A percentile compares a stretch with the other conserved stretches of the same genome.
These are phyloP conservation scores for Mycena galopus DNA, from an alignment of 768 basidiomycete genomes.

Conservation along the genomic window DNA sequence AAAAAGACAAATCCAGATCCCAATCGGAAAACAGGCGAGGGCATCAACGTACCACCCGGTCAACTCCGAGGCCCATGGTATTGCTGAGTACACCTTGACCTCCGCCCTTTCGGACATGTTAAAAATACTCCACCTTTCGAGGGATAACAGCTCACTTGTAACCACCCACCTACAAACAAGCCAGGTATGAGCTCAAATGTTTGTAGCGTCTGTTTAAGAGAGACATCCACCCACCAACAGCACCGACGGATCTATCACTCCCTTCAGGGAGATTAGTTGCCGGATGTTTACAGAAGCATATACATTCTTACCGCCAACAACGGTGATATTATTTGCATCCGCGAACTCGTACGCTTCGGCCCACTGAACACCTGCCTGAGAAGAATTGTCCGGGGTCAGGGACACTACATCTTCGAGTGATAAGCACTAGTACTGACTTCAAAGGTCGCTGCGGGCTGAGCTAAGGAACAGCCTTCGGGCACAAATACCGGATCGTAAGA, in stretches of 20 bases:
- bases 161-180: conserved; percentile 11
- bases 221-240: no score
- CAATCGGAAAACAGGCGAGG: not conserved
- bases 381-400: not conserved
- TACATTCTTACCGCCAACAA: conserved; percentile 54
- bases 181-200: no score
- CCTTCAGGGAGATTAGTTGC: conserved; percentile 32
- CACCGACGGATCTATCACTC: conserved; percentile 57
- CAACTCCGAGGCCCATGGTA: conserved; percentile 61
- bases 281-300: not conserved
- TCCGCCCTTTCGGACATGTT: conserved; percentile 48
- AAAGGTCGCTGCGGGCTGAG: conserved; percentile 43
- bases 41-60: conserved; percentile 54
- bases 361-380: conserved; percentile 61
- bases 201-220: no score
- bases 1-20: not conserved
- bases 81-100: conserved; percentile 59
- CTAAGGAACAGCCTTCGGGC: conserved; percentile 5
- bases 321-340: conserved; percentile 56
- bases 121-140: not conserved
- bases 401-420: not conserved
- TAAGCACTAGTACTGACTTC: conserved; percentile 45
- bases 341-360: conserved; percentile 59
- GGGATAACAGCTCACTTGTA: not conserved
- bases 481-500: not conserved